Base-by-base conservation (phyloP, 2,329 filamentous ascomycete species). In the Dissoconium aciculare region DNA sequence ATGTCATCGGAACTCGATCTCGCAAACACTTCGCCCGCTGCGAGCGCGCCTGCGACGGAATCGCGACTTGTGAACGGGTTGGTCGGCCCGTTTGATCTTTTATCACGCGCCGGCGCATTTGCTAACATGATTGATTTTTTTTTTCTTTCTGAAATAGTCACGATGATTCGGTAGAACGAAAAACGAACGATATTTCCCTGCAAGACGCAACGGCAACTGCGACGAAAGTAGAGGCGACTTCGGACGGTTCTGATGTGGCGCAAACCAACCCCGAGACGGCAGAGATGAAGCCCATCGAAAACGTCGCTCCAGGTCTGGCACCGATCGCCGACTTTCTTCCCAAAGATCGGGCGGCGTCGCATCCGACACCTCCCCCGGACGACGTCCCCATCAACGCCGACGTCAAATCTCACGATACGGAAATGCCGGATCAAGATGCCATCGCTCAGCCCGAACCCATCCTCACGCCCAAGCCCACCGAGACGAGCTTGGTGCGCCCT, bases 401-500 rank as follows among this genome's bases (percentile, higher is more conserved):
- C 27, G 40, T 46, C 16, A 49, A 49, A 31, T 38, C 21, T 29
- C 31, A 28, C 11, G 33, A 34, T n/a, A 35, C 43, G 17, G 41
- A 39, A 13, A 27, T 33, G 19, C 32, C 39, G 5, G 29, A 31
- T 11, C 19, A 35, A 4, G 28, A 32, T 8, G 21, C 32, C 8
- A 25, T 27, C 10, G 27, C 46, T 16, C 34, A 45, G 13, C 27
- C 45, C 11, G 42, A 27, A 27, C 43, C 45, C 19, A 23, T 8
- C 8, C 8, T 23, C 19, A n/a, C 19, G 19, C 19, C 19, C 8
- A 23, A 23, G n/a, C 19, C 19, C 8, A 52, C 53, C 3, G 87
- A 85, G 56, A 50, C 78, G 9, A 45, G 43, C 26, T 31, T 46
- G 15, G 66, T 81, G 2, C 74, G 82, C 8, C 78, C 76, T 42